phyloP scores from a whole-genome alignment of 805 yeast species.

The Saccharomycopsis schoenii region DNA sequence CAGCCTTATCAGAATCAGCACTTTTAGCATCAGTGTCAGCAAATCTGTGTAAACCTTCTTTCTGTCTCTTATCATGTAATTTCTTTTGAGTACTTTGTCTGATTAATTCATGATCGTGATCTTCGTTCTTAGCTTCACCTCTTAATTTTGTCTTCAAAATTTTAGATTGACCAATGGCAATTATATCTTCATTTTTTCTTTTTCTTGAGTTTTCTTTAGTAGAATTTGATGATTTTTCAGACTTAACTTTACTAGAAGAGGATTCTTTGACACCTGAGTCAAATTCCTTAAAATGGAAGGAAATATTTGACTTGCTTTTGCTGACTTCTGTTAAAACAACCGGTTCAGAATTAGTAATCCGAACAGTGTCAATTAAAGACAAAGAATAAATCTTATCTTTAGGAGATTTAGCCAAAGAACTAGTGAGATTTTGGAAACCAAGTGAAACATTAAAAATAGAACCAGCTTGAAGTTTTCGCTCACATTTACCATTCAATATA shows the following conservation, averaged over 20 bases:
- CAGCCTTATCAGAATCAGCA: conserved; percentile 42
- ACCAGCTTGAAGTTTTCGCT: conserved; percentile 56
- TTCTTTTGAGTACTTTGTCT: conserved; percentile 76
- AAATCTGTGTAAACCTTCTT: conserved; percentile 76
- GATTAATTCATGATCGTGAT: conserved; percentile 62
- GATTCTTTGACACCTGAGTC: conserved; percentile 28
- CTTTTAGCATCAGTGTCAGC: conserved; percentile 69
- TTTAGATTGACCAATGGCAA: conserved; percentile 30
- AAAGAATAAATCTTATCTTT: conserved; percentile 57
- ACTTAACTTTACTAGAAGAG: conserved; percentile 31
- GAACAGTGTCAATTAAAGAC: conserved; percentile 71
- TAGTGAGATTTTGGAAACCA: conserved; percentile 60
- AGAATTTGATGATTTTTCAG: conserved; percentile 19
- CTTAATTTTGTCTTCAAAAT: conserved; percentile 71
- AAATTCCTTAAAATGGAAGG: conserved; percentile 75
- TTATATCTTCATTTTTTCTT: conserved; percentile 23
- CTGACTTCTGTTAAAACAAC: conserved; percentile 63
- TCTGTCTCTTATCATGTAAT: conserved; percentile 75
- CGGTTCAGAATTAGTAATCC: conserved; percentile 45
- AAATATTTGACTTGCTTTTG: conserved; percentile 61
- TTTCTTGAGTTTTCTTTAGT: conserved; percentile 10
- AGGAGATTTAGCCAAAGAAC: conserved; percentile 34
- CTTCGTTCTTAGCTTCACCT: conserved; percentile 68
- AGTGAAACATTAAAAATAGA: conserved; percentile 66
- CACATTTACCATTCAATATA: conserved; percentile 63